These are phyloP conservation scores for Aureobasidium namibiae DNA, from an alignment of 2,329 filamentous ascomycete genomes.

Conservation along the genomic window DNA sequence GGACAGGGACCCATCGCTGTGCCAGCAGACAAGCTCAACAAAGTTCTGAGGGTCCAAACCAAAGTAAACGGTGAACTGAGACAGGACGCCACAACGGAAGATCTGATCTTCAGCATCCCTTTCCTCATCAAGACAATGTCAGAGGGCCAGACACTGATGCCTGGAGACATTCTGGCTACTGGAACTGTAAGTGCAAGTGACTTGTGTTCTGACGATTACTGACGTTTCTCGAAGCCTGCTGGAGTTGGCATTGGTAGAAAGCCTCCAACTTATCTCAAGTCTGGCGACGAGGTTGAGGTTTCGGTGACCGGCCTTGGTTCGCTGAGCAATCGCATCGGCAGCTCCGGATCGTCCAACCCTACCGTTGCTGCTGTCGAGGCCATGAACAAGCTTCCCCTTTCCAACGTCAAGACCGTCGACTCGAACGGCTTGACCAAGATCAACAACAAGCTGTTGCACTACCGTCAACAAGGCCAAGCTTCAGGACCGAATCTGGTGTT, in stretches of 20 bases:
- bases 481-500: constrained; percentile 34
- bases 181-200: constrained; percentile 29
- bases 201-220: background rate
- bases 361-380: constrained; percentile 13
- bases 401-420: background rate
- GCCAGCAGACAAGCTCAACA: constrained; percentile 9
- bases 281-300: constrained; percentile 36
- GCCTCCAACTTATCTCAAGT: constrained; percentile 34
- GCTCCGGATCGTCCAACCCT: constrained; percentile 19
- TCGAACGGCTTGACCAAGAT: background rate
- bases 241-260: constrained; percentile 43
- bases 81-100: constrained; percentile 40
- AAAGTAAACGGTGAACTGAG: constrained; percentile 44
- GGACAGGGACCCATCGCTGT: constrained; percentile 4
- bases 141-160: constrained; percentile 42
- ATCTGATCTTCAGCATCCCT: constrained; percentile 44
- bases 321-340: constrained; percentile 34
- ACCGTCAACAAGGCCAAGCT: background rate
- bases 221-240: constrained; percentile 22
- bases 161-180: constrained; percentile 44
- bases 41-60: constrained; percentile 33
- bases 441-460: background rate
- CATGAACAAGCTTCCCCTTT: background rate
- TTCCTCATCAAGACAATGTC: constrained; percentile 41
- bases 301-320: constrained; percentile 36